Conservation (phyloP, 495 filamentous ascomycete species). For the Penicillium canescens region DNA sequence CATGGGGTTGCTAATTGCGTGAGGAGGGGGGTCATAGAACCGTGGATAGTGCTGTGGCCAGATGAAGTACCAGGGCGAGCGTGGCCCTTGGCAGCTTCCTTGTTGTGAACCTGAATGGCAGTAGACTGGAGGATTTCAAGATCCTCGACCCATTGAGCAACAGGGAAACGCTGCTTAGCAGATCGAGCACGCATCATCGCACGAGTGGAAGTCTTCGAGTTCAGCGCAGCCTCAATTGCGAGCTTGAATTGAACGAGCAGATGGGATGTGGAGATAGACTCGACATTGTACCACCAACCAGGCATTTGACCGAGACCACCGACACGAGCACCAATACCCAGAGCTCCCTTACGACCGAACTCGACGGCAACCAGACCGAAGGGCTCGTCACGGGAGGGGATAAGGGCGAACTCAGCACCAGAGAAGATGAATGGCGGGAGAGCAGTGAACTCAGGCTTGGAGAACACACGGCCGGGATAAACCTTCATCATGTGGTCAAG, state of each 20-base stretch:
- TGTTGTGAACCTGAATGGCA: slow-evolving; percentile 47
- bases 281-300: slow-evolving; percentile 70
- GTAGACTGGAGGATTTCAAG: slow-evolving; percentile 61
- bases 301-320: slow-evolving; percentile 76
- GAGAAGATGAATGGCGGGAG: slow-evolving; percentile 77
- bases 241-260: slow-evolving; percentile 69
- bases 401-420: slow-evolving; percentile 76
- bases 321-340: slow-evolving; percentile 68
- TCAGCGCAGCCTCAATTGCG: slow-evolving; percentile 67
- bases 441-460: slow-evolving; percentile 75
- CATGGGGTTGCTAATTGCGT: slow-evolving; percentile 17
- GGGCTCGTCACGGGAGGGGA: slow-evolving; percentile 77
- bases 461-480: slow-evolving; percentile 74
- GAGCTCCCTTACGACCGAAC: slow-evolving; percentile 74
- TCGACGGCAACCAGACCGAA: slow-evolving; percentile 80
- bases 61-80: slow-evolving; percentile 34
- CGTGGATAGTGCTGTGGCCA: slow-evolving; percentile 35
- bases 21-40: slow-evolving; percentile 20
- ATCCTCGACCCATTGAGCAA: slow-evolving; percentile 66
- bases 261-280: slow-evolving; percentile 69
- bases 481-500: slow-evolving; percentile 69
- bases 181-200: slow-evolving; percentile 72
- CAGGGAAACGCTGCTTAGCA: slow-evolving; percentile 74
- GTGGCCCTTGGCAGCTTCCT: slow-evolving; percentile 35
- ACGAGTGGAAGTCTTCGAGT: slow-evolving; percentile 56